Evolutionary conservation across 2,329 filamentous ascomycete genomes (phyloP).

Genomic region (Alternaria viburni): DNA sequence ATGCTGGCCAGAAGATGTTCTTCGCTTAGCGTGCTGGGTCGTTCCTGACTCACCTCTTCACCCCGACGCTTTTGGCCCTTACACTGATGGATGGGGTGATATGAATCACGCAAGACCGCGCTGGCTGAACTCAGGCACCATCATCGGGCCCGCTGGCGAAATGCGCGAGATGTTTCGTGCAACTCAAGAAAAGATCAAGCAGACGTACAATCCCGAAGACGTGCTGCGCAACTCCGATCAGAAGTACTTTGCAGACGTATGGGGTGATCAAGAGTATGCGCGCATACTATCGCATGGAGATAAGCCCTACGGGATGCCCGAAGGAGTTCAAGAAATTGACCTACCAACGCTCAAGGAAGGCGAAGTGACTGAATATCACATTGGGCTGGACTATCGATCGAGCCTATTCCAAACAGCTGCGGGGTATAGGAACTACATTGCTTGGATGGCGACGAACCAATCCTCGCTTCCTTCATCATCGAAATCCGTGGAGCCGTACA

Average conservation of each 20-base stretch:
- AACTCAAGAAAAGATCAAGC: neutral
- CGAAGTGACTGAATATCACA: neutral
- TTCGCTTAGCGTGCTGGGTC: neutral
- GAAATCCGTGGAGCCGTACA: neutral
- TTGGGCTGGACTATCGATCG: neutral
- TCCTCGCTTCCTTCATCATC: neutral
- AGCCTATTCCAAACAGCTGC: neutral
- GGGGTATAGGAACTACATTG: neutral
- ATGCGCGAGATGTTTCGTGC: constrained; percentile 1
- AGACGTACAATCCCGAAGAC: neutral
- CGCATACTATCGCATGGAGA: neutral
- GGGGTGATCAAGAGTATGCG: neutral
- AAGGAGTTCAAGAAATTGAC: neutral
- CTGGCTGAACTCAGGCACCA: constrained; percentile 3
- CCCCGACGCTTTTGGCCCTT: constrained; percentile 1
- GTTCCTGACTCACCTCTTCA: neutral
- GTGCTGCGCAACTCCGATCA: constrained; percentile 4
- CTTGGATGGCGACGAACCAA: neutral
- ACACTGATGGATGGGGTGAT: neutral
- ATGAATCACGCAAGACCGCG: constrained; percentile 3
- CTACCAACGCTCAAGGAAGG: neutral
- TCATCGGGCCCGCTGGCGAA: neutral
- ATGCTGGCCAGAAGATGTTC: neutral
- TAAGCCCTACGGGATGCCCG: neutral
- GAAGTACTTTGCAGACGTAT: constrained; percentile 3